Evolutionary conservation across 2,329 filamentous ascomycete species (phyloP), one percentile per base, ranked within the genome.

Genomic region (Aphanoascus verrucosus): DNA sequence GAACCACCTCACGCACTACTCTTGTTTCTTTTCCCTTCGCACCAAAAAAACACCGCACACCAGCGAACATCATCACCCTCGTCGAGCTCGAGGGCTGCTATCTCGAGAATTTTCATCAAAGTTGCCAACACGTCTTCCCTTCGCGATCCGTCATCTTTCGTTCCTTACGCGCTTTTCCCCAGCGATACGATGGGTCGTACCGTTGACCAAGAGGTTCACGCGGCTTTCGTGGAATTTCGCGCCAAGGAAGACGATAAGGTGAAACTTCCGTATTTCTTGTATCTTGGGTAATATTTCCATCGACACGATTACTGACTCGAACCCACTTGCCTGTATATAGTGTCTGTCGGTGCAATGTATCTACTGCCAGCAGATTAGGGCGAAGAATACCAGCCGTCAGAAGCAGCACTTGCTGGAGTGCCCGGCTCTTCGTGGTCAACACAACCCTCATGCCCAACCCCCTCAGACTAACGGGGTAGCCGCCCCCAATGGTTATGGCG

Each of bases 271-370:
- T 69, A 67, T 69, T 68, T 68, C 60, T 45, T 53, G 67, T 66
- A 61, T 60, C 58, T 46, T 57, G 53, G 52, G 58, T 70, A 72
- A 69, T 69, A 70, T 67, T 67, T 67, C 65, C 64, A 60, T 58
- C 56, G 55, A 57, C 54, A 54, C 61, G 61, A 60, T 40, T 49
- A 49, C 46, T 49, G 46, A 49, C 46, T 41, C 46, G 19, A 49
- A 48, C 43, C 41, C 57, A 59, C 59, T 57, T 57, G 58, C 50
- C 53, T 58, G 49, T 49, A 43, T 49, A 43, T 61, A 76, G 70
- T 76, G 74, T 64, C 72, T 76, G 56, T 76, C 73, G 43, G 74
- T 75, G 19, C 74, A 76, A 66, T 76, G 74, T 64, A 75, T 76
- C 65, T 76, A 76, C 61, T 76, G 74, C 57, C 73, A 76, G 61